These are phyloP conservation scores for Galeopsis tetrahit DNA, from an alignment of 257 asterid genomes.

Conservation along the genomic window DNA sequence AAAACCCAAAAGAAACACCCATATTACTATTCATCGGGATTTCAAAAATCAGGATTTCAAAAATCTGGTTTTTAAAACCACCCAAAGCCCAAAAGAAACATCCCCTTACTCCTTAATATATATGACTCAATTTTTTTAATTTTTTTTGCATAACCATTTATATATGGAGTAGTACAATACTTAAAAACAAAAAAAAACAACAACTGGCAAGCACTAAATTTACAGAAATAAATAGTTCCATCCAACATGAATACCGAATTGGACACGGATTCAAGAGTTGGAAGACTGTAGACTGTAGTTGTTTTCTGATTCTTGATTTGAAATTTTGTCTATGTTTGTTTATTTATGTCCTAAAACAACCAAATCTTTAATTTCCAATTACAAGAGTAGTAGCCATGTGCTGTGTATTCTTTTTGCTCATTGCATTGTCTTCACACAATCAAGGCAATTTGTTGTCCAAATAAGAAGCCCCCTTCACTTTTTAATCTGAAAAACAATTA, in stretches of 20 bases:
- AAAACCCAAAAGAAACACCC: too few species aligned
- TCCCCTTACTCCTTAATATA: too few species aligned
- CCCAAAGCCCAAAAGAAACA: too few species aligned
- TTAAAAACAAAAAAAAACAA: too few species aligned
- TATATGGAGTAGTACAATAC: too few species aligned
- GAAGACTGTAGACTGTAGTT: slow-evolving; percentile 33
- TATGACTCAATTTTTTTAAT: too few species aligned
- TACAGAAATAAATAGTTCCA: slow-evolving; percentile 7
- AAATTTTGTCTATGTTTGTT: slow-evolving; percentile 34
- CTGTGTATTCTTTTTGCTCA: background rate
- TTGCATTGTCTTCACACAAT: background rate
- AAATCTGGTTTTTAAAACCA: too few species aligned
- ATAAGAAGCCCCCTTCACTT: background rate
- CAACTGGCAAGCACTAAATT: slow-evolving; percentile 39
- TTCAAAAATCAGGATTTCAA: too few species aligned
- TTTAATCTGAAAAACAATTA: background rate
- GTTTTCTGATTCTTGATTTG: slow-evolving; percentile 33
- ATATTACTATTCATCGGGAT: too few species aligned
- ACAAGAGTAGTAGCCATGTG: slow-evolving; percentile 1
- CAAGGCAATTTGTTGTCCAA: slow-evolving; percentile 4
- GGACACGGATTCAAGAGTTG: slow-evolving; percentile 29
- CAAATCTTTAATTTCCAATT: slow-evolving; percentile 4
- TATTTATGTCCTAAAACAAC: slow-evolving; percentile 7
- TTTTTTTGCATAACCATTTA: background rate
- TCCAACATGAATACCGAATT: slow-evolving; percentile 21